phyloP scores from a whole-genome alignment of 495 filamentous ascomycete species.

The Venustampulla echinocandica region DNA sequence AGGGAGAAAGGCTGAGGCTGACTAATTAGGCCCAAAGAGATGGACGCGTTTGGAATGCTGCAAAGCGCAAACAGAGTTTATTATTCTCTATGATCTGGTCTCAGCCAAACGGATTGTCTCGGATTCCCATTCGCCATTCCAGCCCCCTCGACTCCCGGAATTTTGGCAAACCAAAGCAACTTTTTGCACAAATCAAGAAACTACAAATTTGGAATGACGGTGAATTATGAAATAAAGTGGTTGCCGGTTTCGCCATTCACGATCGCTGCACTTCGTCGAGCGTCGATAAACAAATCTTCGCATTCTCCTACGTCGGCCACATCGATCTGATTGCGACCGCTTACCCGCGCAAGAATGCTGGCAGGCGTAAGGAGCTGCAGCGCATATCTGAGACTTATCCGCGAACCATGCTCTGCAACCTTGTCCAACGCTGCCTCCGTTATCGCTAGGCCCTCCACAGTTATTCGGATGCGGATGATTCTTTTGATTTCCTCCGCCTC shows the following conservation, averaged over 20 bases:
- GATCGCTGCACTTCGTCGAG: slow-evolving; percentile 68
- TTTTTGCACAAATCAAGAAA: slow-evolving; percentile 2
- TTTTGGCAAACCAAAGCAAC: background rate
- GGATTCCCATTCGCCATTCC: background rate
- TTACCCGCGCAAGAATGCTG: slow-evolving; percentile 50
- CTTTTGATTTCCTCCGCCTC: slow-evolving; percentile 75
- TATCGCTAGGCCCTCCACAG: slow-evolving; percentile 70
- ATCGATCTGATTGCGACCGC: slow-evolving; percentile 67
- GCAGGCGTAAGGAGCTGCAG: slow-evolving; percentile 88
- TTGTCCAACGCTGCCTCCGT: slow-evolving; percentile 76
- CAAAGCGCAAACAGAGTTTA: slow-evolving; percentile 1
- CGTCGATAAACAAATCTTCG: slow-evolving; percentile 84
- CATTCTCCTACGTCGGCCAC: slow-evolving; percentile 80
- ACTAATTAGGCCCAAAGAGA: slow-evolving; percentile 3
- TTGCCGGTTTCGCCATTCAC: slow-evolving; percentile 54
- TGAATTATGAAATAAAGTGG: slow-evolving; percentile 42
- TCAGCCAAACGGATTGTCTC: slow-evolving; percentile 2
- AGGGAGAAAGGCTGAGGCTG: background rate
- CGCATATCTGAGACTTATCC: slow-evolving; percentile 84
- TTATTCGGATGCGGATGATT: slow-evolving; percentile 75
- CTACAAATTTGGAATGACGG: slow-evolving; percentile 29
- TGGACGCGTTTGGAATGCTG: slow-evolving; percentile 1
- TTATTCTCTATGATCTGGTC: slow-evolving; percentile 1
- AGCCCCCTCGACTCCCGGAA: background rate
- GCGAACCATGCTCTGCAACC: slow-evolving; percentile 74